Conservation (phyloP, 805 yeast genomes). For the Priceomyces haplophilus region DNA sequence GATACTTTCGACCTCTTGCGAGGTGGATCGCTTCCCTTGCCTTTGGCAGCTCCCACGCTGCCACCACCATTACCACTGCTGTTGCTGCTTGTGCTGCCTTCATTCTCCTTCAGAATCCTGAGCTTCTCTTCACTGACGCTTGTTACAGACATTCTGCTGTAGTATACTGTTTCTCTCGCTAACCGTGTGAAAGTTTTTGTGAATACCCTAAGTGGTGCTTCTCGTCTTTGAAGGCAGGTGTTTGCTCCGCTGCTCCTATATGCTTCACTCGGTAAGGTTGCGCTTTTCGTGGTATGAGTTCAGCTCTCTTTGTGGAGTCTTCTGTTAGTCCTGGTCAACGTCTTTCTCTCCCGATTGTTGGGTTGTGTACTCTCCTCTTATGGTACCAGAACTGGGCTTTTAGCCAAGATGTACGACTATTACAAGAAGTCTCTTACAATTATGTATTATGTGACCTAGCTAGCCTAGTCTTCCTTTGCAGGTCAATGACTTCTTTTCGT, state of each 20-base stretch:
- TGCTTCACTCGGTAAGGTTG: no score
- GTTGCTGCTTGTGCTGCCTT: neutral
- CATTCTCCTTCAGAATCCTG: neutral
- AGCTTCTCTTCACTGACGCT: neutral
- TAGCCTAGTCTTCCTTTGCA: neutral
- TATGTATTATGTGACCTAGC: neutral
- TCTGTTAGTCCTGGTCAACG: neutral
- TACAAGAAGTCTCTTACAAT: neutral
- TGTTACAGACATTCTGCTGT: neutral
- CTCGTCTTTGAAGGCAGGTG: no score
- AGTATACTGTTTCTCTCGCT: no score
- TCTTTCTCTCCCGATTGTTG: neutral
- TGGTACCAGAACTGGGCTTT: neutral
- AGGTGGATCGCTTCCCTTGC: slow-evolving; percentile 16
- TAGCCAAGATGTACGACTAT: neutral
- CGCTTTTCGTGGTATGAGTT: no score
- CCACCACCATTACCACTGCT: neutral
- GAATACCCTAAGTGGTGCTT: no score
- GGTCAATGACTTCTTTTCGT: neutral
- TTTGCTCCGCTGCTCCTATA: no score
- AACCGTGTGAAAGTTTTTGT: no score
- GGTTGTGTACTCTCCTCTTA: neutral
- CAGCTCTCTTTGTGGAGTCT: neutral
- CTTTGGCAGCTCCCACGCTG: neutral
- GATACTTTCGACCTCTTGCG: slow-evolving; percentile 71